Conservation (phyloP, 805 yeast species). For the Myxozyma mucilagina region DNA sequence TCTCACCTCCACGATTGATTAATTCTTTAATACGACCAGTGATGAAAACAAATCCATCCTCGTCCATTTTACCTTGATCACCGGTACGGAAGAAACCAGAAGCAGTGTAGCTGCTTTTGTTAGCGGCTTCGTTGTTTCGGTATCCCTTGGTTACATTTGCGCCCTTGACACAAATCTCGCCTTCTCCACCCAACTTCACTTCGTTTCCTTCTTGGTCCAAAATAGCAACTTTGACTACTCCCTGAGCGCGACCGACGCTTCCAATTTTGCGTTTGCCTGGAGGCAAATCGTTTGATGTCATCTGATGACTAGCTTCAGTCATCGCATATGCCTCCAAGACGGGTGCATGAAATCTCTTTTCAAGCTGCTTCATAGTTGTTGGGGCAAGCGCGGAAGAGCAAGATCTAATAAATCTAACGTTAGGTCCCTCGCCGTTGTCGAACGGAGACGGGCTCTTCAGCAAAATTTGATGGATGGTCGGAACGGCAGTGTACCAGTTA, state of each 20-base stretch:
- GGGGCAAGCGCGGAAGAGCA: constrained; percentile 75
- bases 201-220: constrained; percentile 53
- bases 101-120: constrained; percentile 61
- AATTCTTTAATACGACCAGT: constrained; percentile 75
- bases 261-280: constrained; percentile 67
- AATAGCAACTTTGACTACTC: constrained; percentile 63
- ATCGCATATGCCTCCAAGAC: constrained; percentile 77
- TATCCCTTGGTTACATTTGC: constrained; percentile 70
- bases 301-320: constrained; percentile 75
- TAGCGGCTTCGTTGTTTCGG: constrained; percentile 70
- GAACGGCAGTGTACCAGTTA: constrained; percentile 70
- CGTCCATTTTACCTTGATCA: constrained; percentile 66
- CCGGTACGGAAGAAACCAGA: constrained; percentile 74
- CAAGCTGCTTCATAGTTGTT: constrained; percentile 58
- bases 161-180: constrained; percentile 71
- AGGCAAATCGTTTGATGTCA: constrained; percentile 69
- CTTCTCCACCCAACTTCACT: constrained; percentile 54
- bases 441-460: constrained; percentile 53
- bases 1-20: constrained; percentile 74
- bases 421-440: constrained; percentile 45
- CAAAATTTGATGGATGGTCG: constrained; percentile 71
- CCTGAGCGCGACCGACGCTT: constrained; percentile 72
- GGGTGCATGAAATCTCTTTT: constrained; percentile 59
- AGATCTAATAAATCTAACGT: constrained; percentile 66
- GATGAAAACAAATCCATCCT: constrained; percentile 58